Conservation (phyloP, 306 rosid genomes). For the Canavalia ensiformis region DNA sequence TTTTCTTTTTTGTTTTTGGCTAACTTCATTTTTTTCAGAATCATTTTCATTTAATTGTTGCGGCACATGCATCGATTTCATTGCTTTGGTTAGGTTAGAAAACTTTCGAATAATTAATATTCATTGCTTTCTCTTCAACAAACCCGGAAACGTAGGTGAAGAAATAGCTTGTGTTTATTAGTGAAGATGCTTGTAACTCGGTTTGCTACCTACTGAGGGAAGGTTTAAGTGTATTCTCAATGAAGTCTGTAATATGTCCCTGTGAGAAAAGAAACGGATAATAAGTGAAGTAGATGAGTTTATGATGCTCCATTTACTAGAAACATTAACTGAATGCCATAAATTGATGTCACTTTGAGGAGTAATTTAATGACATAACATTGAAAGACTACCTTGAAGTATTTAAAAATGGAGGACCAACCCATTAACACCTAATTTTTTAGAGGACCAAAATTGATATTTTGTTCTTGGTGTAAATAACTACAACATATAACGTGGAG, state of each 20-base stretch:
- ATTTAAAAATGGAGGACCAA: constrained; percentile 1
- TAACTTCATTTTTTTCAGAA: constrained; percentile 1
- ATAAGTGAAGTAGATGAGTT: constrained; percentile 24
- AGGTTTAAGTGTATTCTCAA: constrained; percentile 19
- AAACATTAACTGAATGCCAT: background rate
- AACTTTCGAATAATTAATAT: background rate
- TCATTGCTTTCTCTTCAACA: background rate
- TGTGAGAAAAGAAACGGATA: constrained; percentile 19
- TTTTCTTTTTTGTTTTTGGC: background rate
- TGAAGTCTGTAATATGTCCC: background rate
- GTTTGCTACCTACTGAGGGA: constrained; percentile 38
- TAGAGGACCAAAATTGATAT: background rate
- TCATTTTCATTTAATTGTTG: background rate
- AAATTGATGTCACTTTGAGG: background rate
- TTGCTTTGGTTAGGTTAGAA: background rate
- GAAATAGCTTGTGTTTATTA: background rate
- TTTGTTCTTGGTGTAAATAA: constrained; percentile 3
- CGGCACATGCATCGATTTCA: constrained; percentile 1
- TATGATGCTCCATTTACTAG: background rate
- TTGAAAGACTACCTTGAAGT: background rate
- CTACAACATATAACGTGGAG: constrained; percentile 6
- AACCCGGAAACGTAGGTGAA: background rate
- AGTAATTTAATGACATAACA: background rate
- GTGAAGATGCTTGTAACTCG: constrained; percentile 9
- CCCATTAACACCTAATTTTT: background rate